Evolutionary conservation across 139 green algal species (phyloP), one percentile per base, ranked within the genome.

Genomic region (Chara braunii): DNA sequence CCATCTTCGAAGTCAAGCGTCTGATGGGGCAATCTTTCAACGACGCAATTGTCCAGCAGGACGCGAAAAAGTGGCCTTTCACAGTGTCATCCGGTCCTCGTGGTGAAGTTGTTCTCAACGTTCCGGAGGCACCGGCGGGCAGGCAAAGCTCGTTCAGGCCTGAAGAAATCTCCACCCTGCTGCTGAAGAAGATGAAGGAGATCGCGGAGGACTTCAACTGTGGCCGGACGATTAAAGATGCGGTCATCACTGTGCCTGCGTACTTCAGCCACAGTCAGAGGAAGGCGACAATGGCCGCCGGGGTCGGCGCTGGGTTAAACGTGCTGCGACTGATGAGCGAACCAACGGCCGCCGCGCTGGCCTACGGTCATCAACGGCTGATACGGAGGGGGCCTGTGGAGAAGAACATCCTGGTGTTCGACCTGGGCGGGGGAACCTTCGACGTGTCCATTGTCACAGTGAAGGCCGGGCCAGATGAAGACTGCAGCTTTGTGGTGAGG

Each of bases 91-190:
- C n/a, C n/a, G n/a, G n/a, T n/a, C n/a, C n/a, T n/a, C n/a, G n/a
- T n/a, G n/a, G n/a, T n/a, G n/a, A n/a, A n/a, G n/a, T n/a, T n/a
- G n/a, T n/a, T n/a, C n/a, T n/a, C n/a, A n/a, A n/a, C n/a, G n/a
- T n/a, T n/a, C n/a, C n/a, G n/a, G n/a, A n/a, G n/a, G n/a, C n/a
- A n/a, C n/a, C n/a, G n/a, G n/a, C n/a, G n/a, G n/a, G n/a, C n/a
- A n/a, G n/a, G n/a, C n/a, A n/a, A n/a, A n/a, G n/a, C n/a, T n/a
- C n/a, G n/a, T n/a, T n/a, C n/a, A n/a, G n/a, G n/a, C 86, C 91
- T 5, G 91, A 97, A 81, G 91, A 97, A 81, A 89, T 97, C 63
- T 88, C 74, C 11, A 89, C 90, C 54, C 96, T 97, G 91, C 90
- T 97, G 29, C 82, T 97, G 24, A 81, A 66, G 48, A 96, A 96